Evolutionary conservation across 75 land plant genomes (phyloP).

Genomic region (Picea sitchensis): DNA sequence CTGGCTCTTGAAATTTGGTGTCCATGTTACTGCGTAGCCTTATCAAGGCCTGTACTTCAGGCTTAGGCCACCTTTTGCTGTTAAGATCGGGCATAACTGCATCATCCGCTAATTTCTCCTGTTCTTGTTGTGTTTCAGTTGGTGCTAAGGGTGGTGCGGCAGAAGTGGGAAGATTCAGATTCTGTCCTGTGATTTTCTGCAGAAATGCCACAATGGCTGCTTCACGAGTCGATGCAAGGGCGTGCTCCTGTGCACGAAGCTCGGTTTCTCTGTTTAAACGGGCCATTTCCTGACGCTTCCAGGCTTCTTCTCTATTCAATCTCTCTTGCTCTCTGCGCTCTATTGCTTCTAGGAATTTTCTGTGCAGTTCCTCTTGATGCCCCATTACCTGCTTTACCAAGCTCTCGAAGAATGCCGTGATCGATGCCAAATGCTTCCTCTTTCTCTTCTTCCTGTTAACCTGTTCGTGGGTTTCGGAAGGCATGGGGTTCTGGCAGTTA

Average conservation of each 20-base stretch:
- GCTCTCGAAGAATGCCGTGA: slow-evolving; percentile 46
- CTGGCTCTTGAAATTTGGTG: slow-evolving; percentile 35
- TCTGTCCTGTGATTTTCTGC: slow-evolving; percentile 64
- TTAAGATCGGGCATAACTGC: neutral
- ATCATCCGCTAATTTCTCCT: neutral
- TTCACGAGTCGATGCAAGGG: slow-evolving; percentile 43
- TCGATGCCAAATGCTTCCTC: slow-evolving; percentile 24
- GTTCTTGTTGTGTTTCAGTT: neutral
- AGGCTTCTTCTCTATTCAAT: slow-evolving; percentile 44
- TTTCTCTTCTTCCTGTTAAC: slow-evolving; percentile 26
- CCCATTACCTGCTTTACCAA: slow-evolving; percentile 55
- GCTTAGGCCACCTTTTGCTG: slow-evolving; percentile 62
- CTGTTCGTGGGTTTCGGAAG: neutral
- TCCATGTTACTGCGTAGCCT: slow-evolving; percentile 55
- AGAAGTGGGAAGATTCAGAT: slow-evolving; percentile 33
- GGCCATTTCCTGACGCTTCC: slow-evolving; percentile 48
- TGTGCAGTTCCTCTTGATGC: slow-evolving; percentile 53
- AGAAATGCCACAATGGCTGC: slow-evolving; percentile 49
- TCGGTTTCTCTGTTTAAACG: slow-evolving; percentile 34
- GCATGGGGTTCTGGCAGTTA: neutral
- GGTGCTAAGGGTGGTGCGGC: neutral
- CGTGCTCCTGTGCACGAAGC: slow-evolving; percentile 38
- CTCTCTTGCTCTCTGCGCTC: slow-evolving; percentile 58
- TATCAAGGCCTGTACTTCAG: slow-evolving; percentile 68
- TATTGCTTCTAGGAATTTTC: slow-evolving; percentile 47